A percentile compares a stretch with the other conserved stretches of the same genome.
Evolutionary conservation across 2,329 filamentous ascomycete species (phyloP).

Genomic region (Helicocarpus griseus): DNA sequence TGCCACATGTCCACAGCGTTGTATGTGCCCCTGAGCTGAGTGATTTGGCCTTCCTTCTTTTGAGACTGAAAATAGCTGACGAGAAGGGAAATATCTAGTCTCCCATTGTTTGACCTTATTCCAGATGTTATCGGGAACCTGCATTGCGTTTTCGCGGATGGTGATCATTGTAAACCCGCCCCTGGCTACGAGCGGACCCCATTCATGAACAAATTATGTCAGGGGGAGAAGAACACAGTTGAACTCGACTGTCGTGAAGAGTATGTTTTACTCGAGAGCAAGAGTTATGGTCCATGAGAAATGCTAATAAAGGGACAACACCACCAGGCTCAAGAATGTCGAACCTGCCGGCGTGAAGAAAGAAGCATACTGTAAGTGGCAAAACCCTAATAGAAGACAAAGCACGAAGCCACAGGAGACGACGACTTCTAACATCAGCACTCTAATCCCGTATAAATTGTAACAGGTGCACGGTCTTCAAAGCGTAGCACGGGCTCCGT

Average conservation of each 20-base stretch:
- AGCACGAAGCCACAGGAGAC: slow-evolving; percentile 13
- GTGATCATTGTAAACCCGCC: background rate
- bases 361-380: background rate
- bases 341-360: background rate
- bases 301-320: background rate
- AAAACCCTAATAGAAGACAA: background rate
- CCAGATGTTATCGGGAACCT: background rate
- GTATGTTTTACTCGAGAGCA: background rate
- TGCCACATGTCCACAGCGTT: background rate
- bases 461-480: background rate
- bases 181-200: background rate
- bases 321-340: background rate
- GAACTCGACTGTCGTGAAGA: slow-evolving; percentile 1
- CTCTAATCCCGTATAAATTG: background rate
- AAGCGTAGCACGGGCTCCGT: slow-evolving; percentile 9
- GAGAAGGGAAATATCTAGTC: background rate
- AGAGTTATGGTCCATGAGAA: background rate
- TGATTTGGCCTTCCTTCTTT: background rate
- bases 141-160: background rate
- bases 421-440: background rate
- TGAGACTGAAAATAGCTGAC: background rate
- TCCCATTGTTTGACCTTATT: background rate
- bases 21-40: background rate
- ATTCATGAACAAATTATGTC: background rate
- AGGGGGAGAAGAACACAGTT: background rate